Evolutionary conservation across 495 filamentous ascomycete species (phyloP).

Genomic region (Endocarpon pusillum): DNA sequence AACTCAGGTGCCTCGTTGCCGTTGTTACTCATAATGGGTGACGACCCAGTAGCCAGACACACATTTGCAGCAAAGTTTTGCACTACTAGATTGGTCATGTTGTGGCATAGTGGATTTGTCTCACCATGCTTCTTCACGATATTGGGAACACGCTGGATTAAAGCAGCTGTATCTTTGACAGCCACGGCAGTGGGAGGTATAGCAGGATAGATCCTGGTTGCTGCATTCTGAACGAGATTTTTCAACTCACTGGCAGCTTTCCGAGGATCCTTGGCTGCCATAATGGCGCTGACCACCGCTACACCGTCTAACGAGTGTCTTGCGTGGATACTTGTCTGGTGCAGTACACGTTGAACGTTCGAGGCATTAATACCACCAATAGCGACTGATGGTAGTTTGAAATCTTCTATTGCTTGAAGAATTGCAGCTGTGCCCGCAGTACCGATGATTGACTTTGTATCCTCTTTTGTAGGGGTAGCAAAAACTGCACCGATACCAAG

Average conservation of each 20-base stretch:
- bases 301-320: slow-evolving; percentile 53
- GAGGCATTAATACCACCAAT: slow-evolving; percentile 78
- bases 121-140: slow-evolving; percentile 41
- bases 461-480: slow-evolving; percentile 57
- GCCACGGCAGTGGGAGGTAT: slow-evolving; percentile 20
- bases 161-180: slow-evolving; percentile 18
- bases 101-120: slow-evolving; percentile 66
- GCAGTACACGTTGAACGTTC: slow-evolving; percentile 59
- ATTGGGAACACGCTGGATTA: slow-evolving; percentile 29
- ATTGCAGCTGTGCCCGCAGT: slow-evolving; percentile 59
- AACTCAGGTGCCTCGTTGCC: slow-evolving; percentile 71
- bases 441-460: slow-evolving; percentile 72
- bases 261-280: slow-evolving; percentile 49
- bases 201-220: slow-evolving; percentile 21
- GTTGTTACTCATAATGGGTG: slow-evolving; percentile 86
- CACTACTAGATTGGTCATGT: slow-evolving; percentile 91
- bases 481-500: slow-evolving; percentile 78
- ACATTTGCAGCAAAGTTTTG: slow-evolving; percentile 90
- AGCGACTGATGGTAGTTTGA: slow-evolving; percentile 37
- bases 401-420: slow-evolving; percentile 36
- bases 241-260: slow-evolving; percentile 39
- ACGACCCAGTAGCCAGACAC: slow-evolving; percentile 61
- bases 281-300: slow-evolving; percentile 79
- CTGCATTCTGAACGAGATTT: slow-evolving; percentile 21
- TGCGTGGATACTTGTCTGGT: slow-evolving; percentile 36